phyloP scores from a whole-genome alignment of 163 green algal species.

The Chlamydomonas reinhardtii region DNA sequence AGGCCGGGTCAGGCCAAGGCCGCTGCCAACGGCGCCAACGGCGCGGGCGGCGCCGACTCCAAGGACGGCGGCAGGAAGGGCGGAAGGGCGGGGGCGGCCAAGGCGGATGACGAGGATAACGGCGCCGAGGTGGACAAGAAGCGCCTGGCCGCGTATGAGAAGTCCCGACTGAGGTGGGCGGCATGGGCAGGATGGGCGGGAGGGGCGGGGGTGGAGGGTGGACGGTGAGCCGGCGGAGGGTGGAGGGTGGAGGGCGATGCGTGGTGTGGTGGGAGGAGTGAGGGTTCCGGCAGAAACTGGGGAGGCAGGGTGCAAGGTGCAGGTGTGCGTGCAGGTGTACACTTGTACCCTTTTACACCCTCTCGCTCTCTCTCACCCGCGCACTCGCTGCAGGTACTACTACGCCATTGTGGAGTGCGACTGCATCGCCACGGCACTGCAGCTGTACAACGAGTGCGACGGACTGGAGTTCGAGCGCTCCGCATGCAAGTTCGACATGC shows the following conservation, averaged over 20 bases:
- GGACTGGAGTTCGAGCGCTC: conserved; percentile 89
- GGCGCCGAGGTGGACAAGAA: conserved; percentile 70
- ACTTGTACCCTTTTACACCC: too few relatives aligned
- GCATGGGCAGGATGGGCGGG: conserved; percentile 27
- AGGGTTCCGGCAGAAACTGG: too few relatives aligned
- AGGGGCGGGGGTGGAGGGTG: neutral
- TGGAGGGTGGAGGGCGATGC: too few relatives aligned
- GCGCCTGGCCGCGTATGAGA: conserved; percentile 85
- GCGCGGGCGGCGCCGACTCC: neutral
- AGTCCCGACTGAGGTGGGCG: conserved; percentile 89
- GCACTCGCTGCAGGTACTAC: conserved; percentile 52
- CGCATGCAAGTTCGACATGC: conserved; percentile 93
- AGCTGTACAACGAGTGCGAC: conserved; percentile 88
- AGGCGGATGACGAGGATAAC: conserved; percentile 52
- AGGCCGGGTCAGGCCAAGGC: neutral
- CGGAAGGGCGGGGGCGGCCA: neutral
- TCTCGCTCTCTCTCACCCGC: too few relatives aligned
- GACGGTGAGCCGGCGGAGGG: too few relatives aligned
- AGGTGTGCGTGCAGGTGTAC: too few relatives aligned
- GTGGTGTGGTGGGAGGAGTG: too few relatives aligned
- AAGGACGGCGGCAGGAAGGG: conserved; percentile 13
- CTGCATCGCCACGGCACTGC: conserved; percentile 70
- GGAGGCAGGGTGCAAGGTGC: too few relatives aligned
- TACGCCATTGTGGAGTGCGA: conserved; percentile 84
- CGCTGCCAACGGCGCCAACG: neutral